phyloP scores from a whole-genome alignment of 148 eudicot genomes.

The Salicornia ramosissima region DNA sequence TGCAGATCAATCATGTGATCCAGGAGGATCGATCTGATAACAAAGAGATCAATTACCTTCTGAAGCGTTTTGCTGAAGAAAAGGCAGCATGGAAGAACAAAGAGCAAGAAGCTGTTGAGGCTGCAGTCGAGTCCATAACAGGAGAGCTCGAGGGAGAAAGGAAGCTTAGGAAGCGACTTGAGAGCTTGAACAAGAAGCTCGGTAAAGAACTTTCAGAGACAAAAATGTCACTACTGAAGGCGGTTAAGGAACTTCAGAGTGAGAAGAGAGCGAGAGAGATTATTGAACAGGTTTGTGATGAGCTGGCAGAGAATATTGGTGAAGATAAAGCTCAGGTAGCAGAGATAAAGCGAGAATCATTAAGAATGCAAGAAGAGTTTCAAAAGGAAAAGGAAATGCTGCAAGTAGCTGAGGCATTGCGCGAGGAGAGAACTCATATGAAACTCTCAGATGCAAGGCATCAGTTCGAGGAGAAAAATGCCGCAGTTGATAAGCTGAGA shows the following conservation, averaged over 20 bases:
- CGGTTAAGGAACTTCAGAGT: conserved; percentile 57
- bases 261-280: conserved; percentile 64
- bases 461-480: conserved; percentile 62
- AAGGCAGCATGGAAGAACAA: conserved; percentile 72
- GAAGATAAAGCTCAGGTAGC: conserved; percentile 44
- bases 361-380: conserved; percentile 41
- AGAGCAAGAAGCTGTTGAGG: conserved; percentile 54
- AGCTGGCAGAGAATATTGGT: conserved; percentile 56
- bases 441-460: conserved; percentile 52
- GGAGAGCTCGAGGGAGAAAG: conserved; percentile 75
- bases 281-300: conserved; percentile 64
- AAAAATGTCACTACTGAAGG: conserved; percentile 48
- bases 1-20: conserved; percentile 71
- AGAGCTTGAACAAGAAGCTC: conserved; percentile 81
- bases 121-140: conserved; percentile 61
- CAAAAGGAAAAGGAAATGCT: conserved; percentile 56
- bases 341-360: conserved; percentile 46
- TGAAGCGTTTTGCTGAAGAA: conserved; percentile 77
- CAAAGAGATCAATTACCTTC: conserved; percentile 49
- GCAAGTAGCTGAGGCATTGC: conserved; percentile 47
- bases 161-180: conserved; percentile 62
- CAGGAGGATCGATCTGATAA: conserved; percentile 66
- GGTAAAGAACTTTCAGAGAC: conserved; percentile 75
- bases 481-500: conserved; percentile 54
- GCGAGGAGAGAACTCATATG: conserved; percentile 55